phyloP scores from a whole-genome alignment of 2,329 filamentous ascomycete genomes.

The Amylocarpus encephaloides region DNA sequence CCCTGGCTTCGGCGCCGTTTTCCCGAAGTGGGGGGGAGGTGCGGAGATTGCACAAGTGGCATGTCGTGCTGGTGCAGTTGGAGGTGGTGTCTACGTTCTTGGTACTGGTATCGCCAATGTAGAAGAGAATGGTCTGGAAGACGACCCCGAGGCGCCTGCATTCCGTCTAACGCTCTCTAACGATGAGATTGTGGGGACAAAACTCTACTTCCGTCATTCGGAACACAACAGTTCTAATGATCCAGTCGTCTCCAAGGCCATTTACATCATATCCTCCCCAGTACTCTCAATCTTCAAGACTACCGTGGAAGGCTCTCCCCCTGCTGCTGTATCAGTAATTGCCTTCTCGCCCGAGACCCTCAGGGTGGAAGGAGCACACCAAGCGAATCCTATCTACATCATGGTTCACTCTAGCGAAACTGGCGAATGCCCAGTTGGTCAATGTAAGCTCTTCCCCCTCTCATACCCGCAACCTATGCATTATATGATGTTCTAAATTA shows the following conservation, averaged over 20 bases:
- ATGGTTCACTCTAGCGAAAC: constrained; percentile 82
- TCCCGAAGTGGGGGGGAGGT: constrained; percentile 88
- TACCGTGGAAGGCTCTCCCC: constrained; percentile 66
- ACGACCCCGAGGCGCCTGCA: constrained; percentile 20
- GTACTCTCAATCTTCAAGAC: constrained; percentile 62
- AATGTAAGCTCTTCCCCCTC: constrained; percentile 64
- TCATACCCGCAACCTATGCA: constrained; percentile 22
- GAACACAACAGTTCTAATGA: constrained; percentile 9
- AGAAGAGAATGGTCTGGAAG: constrained; percentile 21
- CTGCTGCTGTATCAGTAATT: constrained; percentile 67
- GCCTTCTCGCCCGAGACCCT: constrained; percentile 54
- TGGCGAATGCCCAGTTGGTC: constrained; percentile 79
- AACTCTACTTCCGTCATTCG: constrained; percentile 43
- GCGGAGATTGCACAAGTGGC: constrained; percentile 87
- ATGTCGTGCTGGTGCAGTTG: constrained; percentile 85
- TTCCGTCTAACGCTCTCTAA: constrained; percentile 49
- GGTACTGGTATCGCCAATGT: constrained; percentile 55
- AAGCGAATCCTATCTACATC: constrained; percentile 47
- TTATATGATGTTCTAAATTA: constrained; percentile 90
- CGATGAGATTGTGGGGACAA: constrained; percentile 50
- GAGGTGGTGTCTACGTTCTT: constrained; percentile 84
- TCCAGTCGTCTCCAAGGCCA: constrained; percentile 49
- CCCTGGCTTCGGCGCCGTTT: constrained; percentile 79
- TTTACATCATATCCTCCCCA: constrained; percentile 62
- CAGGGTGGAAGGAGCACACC: constrained; percentile 29